These are phyloP conservation scores for Arachis stenosperma DNA, from an alignment of 306 rosid species.

Conservation along the genomic window DNA sequence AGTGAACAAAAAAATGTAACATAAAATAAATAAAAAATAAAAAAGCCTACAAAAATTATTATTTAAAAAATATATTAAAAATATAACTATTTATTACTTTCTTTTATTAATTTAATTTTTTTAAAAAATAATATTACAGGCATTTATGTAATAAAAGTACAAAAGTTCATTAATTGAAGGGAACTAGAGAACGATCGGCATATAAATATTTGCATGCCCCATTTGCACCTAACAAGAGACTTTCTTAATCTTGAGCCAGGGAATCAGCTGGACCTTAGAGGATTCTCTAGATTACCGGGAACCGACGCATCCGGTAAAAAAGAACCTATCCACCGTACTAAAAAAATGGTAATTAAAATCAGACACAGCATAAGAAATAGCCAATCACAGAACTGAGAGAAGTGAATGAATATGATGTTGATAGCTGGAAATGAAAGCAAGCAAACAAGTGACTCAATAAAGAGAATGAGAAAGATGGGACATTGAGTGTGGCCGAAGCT, in stretches of 20 bases:
- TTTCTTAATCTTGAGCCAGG: background rate
- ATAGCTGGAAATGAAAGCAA: conserved; percentile 8
- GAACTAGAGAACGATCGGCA: no score
- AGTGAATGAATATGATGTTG: background rate
- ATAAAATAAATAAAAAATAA: no score
- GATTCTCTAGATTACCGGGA: background rate
- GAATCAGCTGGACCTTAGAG: background rate
- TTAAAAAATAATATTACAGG: no score
- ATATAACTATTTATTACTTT: no score
- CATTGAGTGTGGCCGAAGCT: background rate
- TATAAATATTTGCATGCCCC: background rate
- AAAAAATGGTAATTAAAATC: conserved; percentile 6
- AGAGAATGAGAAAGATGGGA: conserved; percentile 29
- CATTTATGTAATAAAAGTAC: no score
- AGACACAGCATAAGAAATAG: background rate
- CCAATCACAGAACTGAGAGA: background rate
- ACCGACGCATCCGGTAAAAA: conserved; percentile 46
- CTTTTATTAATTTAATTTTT: no score
- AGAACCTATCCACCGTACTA: background rate
- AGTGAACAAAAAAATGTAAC: no score
- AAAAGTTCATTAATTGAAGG: no score
- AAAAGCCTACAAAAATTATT: no score
- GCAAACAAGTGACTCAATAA: background rate
- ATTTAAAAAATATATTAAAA: no score
- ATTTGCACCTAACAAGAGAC: background rate